Evolutionary conservation across 768 basidiomycete genomes (phyloP).

Genomic region (Sarcodon sp.): DNA sequence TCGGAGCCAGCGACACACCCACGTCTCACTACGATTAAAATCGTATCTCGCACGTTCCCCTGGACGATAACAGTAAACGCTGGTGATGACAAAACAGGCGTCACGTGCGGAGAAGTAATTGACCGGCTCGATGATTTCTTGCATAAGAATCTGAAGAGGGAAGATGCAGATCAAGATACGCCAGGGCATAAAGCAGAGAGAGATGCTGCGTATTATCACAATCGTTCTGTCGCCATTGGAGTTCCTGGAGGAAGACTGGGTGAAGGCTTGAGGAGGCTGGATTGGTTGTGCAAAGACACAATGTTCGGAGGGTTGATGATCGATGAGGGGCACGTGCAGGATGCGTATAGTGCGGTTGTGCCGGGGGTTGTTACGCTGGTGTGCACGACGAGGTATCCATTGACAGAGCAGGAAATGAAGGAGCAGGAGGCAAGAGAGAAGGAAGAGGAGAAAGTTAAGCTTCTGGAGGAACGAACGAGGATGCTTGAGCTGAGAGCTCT

Average conservation of each 20-base stretch:
- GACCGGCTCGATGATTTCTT: constrained; percentile 39
- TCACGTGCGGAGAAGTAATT: constrained; percentile 57
- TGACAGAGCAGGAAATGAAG: constrained; percentile 35
- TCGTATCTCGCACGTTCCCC: constrained; percentile 41
- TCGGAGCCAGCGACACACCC: constrained; percentile 55
- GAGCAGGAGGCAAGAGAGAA: constrained; percentile 28
- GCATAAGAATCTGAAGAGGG: constrained; percentile 32
- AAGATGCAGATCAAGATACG: constrained; percentile 36
- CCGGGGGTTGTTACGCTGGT: constrained; percentile 51
- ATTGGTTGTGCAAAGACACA: constrained; percentile 47
- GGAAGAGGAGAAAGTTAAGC: constrained; percentile 5
- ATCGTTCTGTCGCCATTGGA: constrained; percentile 47
- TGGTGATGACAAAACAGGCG: constrained; percentile 29
- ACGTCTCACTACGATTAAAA: constrained; percentile 34
- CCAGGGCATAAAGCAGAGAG: constrained; percentile 26
- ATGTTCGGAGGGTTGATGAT: constrained; percentile 49
- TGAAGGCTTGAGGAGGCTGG: constrained; percentile 49
- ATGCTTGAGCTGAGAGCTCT: neutral
- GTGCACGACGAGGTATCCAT: constrained; percentile 31
- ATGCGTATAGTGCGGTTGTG: constrained; percentile 30
- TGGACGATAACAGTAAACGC: constrained; percentile 42
- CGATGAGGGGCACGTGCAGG: constrained; percentile 30
- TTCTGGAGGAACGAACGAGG: neutral
- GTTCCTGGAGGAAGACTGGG: constrained; percentile 62
- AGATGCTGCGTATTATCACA: constrained; percentile 42